These are phyloP conservation scores for Aspergillus nanangensis DNA, from an alignment of 495 filamentous ascomycete genomes.

Conservation along the genomic window DNA sequence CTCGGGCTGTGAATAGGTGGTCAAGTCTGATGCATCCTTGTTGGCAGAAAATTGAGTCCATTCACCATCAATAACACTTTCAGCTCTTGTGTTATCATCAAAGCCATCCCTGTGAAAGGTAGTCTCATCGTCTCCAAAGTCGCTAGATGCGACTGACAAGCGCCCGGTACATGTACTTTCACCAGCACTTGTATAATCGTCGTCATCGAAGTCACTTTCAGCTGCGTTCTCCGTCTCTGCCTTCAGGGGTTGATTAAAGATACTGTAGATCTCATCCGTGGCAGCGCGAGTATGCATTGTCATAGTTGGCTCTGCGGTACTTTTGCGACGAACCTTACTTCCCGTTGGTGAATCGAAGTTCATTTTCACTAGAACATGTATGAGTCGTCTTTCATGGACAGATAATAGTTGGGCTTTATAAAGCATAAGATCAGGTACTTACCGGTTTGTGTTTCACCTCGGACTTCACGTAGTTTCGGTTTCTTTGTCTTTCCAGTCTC, in stretches of 20 bases:
- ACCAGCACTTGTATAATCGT: conserved; percentile 75
- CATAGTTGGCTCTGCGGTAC: conserved; percentile 84
- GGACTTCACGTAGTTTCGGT: conserved; percentile 73
- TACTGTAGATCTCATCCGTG: conserved; percentile 93
- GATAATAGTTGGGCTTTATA: background rate
- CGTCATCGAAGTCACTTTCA: conserved; percentile 59
- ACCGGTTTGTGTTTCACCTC: conserved; percentile 79
- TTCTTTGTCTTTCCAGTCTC: conserved; percentile 45
- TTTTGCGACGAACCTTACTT: conserved; percentile 71
- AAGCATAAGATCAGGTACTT: conserved; percentile 20
- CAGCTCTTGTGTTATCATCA: conserved; percentile 41
- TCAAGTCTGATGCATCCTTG: conserved; percentile 58
- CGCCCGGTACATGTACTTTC: conserved; percentile 77
- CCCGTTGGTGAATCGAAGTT: conserved; percentile 84
- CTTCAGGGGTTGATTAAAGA: conserved; percentile 89
- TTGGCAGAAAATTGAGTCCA: conserved; percentile 82
- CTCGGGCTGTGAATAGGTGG: conserved; percentile 27
- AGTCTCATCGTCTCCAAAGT: conserved; percentile 59
- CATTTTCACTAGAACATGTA: conserved; percentile 64
- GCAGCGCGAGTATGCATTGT: conserved; percentile 93
- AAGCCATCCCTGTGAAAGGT: conserved; percentile 43
- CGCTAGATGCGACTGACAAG: conserved; percentile 57
- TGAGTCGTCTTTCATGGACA: conserved; percentile 24
- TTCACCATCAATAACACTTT: conserved; percentile 59
- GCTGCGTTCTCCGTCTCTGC: conserved; percentile 39